Conservation (phyloP, 805 yeast species). For the Schwanniomyces polymorphus region DNA sequence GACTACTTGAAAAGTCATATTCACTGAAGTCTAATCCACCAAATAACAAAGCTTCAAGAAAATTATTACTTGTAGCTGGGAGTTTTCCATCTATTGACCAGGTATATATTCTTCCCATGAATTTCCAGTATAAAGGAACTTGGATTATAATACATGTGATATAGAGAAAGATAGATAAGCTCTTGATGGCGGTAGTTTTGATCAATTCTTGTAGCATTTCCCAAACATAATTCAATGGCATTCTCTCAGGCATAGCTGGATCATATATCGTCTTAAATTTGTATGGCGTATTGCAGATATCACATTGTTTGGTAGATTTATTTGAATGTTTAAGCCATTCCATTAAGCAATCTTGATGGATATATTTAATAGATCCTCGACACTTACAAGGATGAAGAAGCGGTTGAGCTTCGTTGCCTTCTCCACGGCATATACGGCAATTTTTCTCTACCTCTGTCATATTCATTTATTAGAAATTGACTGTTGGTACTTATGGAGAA, state of each 20-base stretch:
- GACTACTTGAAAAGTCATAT: slow-evolving; percentile 5
- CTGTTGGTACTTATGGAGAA: neutral
- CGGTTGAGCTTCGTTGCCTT: slow-evolving; percentile 76
- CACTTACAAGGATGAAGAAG: slow-evolving; percentile 91
- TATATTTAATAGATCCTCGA: slow-evolving; percentile 87
- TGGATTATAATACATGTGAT: slow-evolving; percentile 47
- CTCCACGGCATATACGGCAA: slow-evolving; percentile 95
- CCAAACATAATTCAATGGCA: slow-evolving; percentile 56
- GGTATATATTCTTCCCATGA: slow-evolving; percentile 53
- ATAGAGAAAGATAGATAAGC: slow-evolving; percentile 30
- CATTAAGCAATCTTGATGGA: slow-evolving; percentile 87
- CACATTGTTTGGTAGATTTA: slow-evolving; percentile 66
- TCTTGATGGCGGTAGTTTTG: slow-evolving; percentile 12
- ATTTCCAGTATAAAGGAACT: slow-evolving; percentile 59
- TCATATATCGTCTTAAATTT: slow-evolving; percentile 65
- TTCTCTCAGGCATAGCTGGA: slow-evolving; percentile 59
- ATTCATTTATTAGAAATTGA: neutral
- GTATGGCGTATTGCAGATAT: slow-evolving; percentile 80
- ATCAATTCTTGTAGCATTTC: slow-evolving; percentile 29
- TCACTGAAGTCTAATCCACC: slow-evolving; percentile 30
- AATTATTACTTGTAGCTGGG: slow-evolving; percentile 31
- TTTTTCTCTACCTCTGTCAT: slow-evolving; percentile 39
- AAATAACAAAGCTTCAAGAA: slow-evolving; percentile 35
- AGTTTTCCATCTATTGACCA: slow-evolving; percentile 56
- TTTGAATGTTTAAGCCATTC: slow-evolving; percentile 82